Evolutionary conservation across 306 rosid genomes (phyloP).

Genomic region (Hippophae rhamnoides): DNA sequence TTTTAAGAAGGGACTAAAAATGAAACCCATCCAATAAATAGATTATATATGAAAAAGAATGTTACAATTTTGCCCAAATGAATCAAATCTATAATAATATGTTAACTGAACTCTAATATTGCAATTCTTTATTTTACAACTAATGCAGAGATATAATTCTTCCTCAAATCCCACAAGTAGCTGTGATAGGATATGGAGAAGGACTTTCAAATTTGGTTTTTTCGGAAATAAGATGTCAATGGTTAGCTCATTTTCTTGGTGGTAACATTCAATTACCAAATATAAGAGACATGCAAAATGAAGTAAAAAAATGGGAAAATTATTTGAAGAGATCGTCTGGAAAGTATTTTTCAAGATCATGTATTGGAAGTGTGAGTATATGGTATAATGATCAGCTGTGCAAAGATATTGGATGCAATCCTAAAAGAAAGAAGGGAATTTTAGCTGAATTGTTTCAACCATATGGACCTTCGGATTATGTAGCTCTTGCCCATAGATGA

Average conservation of each 20-base stretch:
- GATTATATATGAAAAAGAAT: no score
- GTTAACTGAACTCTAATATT: neutral
- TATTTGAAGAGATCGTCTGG: conserved; percentile 23
- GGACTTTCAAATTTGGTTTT: conserved; percentile 20
- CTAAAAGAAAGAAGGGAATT: conserved; percentile 28
- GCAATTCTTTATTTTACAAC: neutral
- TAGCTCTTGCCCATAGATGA: conserved; percentile 11
- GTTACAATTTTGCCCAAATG: neutral
- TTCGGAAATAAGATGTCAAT: conserved; percentile 32
- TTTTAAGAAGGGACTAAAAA: neutral
- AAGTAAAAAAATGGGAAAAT: conserved; percentile 29
- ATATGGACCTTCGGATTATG: conserved; percentile 32
- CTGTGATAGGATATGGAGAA: conserved; percentile 35
- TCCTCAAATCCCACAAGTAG: conserved; percentile 35
- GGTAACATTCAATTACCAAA: conserved; percentile 35
- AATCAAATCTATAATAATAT: neutral
- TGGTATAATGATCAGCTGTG: conserved; percentile 44
- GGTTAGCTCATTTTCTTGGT: conserved; percentile 32
- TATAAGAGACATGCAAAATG: conserved; percentile 37
- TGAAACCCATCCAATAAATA: neutral
- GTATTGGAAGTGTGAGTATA: conserved; percentile 13
- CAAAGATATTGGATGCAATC: conserved; percentile 36
- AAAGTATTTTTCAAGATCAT: conserved; percentile 19
- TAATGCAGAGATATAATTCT: conserved; percentile 28
- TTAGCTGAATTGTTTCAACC: conserved; percentile 32